Evolutionary conservation across 2,329 filamentous ascomycete genomes (phyloP), one percentile per base, ranked within the genome.

Genomic region (Lachnellula arida): DNA sequence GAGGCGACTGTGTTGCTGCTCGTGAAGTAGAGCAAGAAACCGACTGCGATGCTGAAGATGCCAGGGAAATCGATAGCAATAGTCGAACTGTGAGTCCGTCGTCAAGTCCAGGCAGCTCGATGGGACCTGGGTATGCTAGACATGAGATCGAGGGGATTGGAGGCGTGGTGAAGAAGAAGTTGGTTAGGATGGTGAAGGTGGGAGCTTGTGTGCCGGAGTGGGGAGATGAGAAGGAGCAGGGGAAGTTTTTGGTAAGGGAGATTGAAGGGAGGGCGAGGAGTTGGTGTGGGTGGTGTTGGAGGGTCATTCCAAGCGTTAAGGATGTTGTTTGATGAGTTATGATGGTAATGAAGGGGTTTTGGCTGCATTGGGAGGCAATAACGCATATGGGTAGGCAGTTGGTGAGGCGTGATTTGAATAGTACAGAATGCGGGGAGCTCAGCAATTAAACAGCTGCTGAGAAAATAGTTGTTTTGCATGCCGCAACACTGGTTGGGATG

Each of bases 111-210:
- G 49, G 57, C 22, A 63, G 60, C 54, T 68, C 50, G 63, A 71
- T 78, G 62, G 75, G 87, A 56, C 79, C 89, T 0, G 91, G 91
- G 3, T 97, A 96, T 68, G 80, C 85, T 55, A 80, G 89, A 43
- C 91, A 96, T 68, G 92, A 97, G 72, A 89, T 97, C 58, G 90
- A 96, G 67, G 92, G 92, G 2, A 89, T 97, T 46, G 92, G 92
- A 11, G 92, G 92, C 0, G 81, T 88, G 14, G 84, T 97, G 52
- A 96, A 96, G 77, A 88, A 87, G 59, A 96, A 93, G 74, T 79
- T 88, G n/a, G 89, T 94, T 65, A 86, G 87, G 66, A 86, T 90
- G 75, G 84, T 95, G 5, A 81, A 81, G 57, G 85, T 97, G 0
- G 93, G 92, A 1, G 88, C 87, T 4, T 90, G 87, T 59, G 93